Percentiles rank a stretch among this genome's conserved stretches.
These are phyloP conservation scores for Sugiyamaella sp. DNA, from an alignment of 1,139 yeast species.

Conservation along the genomic window DNA sequence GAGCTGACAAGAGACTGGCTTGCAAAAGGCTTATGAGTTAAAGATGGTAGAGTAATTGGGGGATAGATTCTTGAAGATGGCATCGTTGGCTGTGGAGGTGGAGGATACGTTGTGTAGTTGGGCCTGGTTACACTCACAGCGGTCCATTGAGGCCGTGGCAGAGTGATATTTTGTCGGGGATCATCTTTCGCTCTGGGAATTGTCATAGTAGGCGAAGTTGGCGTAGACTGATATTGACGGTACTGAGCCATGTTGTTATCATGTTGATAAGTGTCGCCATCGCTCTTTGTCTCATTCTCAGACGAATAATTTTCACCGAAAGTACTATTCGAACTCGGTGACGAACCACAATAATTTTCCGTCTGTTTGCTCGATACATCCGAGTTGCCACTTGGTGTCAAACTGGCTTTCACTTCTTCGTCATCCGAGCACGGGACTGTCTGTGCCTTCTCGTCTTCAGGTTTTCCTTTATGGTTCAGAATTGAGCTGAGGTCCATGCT, in stretches of 20 bases:
- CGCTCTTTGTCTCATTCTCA: too few species aligned
- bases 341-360: too few species aligned
- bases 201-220: neutral
- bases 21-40: neutral
- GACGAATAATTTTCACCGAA: too few species aligned
- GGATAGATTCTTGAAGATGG: neutral
- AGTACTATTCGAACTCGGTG: too few species aligned
- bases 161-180: neutral
- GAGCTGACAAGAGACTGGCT: neutral
- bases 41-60: slow-evolving; percentile 4
- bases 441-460: slow-evolving; percentile 5
- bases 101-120: slow-evolving; percentile 1
- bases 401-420: neutral
- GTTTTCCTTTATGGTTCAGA: slow-evolving; percentile 27
- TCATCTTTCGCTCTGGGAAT: neutral
- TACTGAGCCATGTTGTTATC: neutral
- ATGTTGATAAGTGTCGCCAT: too few species aligned
- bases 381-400: neutral
- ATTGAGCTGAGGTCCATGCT: slow-evolving; percentile 31
- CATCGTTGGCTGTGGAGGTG: neutral
- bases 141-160: slow-evolving; percentile 13
- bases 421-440: neutral
- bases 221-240: neutral
- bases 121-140: neutral
- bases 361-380: too few species aligned